These are phyloP conservation scores for Elaeis guineensis DNA, from an alignment of 176 grass and related monocot species.

Conservation along the genomic window DNA sequence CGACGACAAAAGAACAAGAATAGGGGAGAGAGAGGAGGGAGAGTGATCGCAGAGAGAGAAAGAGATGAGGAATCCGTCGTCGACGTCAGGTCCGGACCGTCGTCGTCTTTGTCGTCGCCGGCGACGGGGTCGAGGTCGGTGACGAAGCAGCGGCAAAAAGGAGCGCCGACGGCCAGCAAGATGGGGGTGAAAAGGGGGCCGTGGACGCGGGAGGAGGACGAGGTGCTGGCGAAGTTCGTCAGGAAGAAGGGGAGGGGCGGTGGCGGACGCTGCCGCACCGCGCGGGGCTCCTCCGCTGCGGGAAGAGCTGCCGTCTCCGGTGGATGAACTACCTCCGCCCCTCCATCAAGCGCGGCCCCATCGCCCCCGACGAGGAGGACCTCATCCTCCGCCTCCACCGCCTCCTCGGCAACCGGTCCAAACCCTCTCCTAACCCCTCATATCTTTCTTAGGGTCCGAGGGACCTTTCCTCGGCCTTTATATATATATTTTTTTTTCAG, in stretches of 20 bases:
- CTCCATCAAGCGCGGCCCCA: constrained; percentile 21
- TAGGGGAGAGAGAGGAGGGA: too few relatives aligned
- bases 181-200: constrained; percentile 7
- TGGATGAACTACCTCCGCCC: constrained; percentile 24
- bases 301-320: constrained; percentile 11
- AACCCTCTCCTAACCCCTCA: not conserved
- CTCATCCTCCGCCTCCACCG: constrained; percentile 22
- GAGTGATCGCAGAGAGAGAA: too few relatives aligned
- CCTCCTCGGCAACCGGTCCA: constrained; percentile 17
- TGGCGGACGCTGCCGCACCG: constrained; percentile 17
- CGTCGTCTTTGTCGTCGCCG: too few relatives aligned
- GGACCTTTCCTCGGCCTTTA: too few relatives aligned
- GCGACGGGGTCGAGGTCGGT: constrained; percentile 13
- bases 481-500: too few relatives aligned
- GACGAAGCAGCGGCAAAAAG: constrained; percentile 20
- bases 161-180: constrained; percentile 5
- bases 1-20: too few relatives aligned
- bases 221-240: constrained; percentile 16
- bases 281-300: constrained; percentile 6
- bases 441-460: not conserved
- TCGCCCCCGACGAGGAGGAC: constrained; percentile 17
- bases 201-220: constrained; percentile 20
- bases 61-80: too few relatives aligned
- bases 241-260: constrained; percentile 12
- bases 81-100: too few relatives aligned